Percentiles rank a stretch among this genome's conserved stretches.
Conservation (phyloP, 768 basidiomycete species). For the Amanita muscaria region DNA sequence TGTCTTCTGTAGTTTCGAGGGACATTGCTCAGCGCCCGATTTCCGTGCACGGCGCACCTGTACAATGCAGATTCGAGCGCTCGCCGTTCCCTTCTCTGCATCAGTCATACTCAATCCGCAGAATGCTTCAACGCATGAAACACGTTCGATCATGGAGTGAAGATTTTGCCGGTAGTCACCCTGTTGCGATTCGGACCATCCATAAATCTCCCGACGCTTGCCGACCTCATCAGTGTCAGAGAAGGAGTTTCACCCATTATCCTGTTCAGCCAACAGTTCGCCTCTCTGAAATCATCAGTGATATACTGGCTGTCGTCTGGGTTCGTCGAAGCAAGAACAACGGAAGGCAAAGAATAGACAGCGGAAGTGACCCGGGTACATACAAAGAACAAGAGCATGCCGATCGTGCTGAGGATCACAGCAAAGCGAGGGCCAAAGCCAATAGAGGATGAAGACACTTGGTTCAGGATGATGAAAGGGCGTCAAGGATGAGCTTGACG, state of each 20-base stretch:
- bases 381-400: constrained; percentile 84
- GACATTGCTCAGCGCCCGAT: too few species aligned
- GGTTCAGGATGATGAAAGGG: too few species aligned
- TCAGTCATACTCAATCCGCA: too few species aligned
- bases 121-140: too few species aligned
- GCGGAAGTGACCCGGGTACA: constrained; percentile 90
- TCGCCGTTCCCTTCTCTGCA: too few species aligned
- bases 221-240: constrained; percentile 5
- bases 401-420: constrained; percentile 65
- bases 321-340: constrained; percentile 76
- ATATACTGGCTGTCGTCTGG: constrained; percentile 86
- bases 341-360: constrained; percentile 97
- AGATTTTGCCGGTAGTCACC: too few species aligned
- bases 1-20: too few species aligned
- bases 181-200: constrained; percentile 94
- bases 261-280: constrained; percentile 99
- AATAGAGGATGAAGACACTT: constrained; percentile 30
- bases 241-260: constrained; percentile 64
- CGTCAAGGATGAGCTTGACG: too few species aligned
- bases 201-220: constrained; percentile 92
- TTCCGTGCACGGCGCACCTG: too few species aligned
- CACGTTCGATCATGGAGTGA: too few species aligned
- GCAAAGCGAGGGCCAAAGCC: constrained; percentile 76
- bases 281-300: constrained; percentile 98
- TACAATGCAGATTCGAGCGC: too few species aligned